phyloP scores from a whole-genome alignment of 495 filamentous ascomycete species.

The Cetradonia linearis region DNA sequence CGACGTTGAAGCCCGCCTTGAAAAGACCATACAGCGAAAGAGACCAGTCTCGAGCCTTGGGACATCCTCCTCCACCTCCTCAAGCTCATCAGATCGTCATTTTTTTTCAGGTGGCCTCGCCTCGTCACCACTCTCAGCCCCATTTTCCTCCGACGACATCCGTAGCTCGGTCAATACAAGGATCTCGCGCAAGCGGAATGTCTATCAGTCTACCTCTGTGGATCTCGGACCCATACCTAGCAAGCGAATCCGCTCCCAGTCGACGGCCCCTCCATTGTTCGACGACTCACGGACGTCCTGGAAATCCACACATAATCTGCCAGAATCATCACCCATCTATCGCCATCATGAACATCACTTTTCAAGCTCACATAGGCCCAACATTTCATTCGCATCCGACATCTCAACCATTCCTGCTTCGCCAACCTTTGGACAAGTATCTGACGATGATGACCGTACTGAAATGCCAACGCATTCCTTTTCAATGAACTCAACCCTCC shows the following conservation, averaged over 20 bases:
- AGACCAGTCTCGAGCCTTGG: slow-evolving; percentile 51
- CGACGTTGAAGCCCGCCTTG: slow-evolving; percentile 61
- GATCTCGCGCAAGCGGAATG: slow-evolving; percentile 45
- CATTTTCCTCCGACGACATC: slow-evolving; percentile 60
- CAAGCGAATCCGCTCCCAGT: slow-evolving; percentile 64
- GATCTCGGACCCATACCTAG: slow-evolving; percentile 38
- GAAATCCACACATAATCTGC: slow-evolving; percentile 62
- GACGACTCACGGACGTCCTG: slow-evolving; percentile 51
- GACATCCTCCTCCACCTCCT: slow-evolving; percentile 69
- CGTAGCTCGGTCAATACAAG: slow-evolving; percentile 42
- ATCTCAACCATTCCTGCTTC: slow-evolving; percentile 56
- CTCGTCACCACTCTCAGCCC: slow-evolving; percentile 55
- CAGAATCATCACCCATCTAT: slow-evolving; percentile 74
- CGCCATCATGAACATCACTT: slow-evolving; percentile 54
- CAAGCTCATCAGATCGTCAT: slow-evolving; percentile 49
- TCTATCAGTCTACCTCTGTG: slow-evolving; percentile 35
- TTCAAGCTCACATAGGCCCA: slow-evolving; percentile 48
- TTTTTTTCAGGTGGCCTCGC: slow-evolving; percentile 46
- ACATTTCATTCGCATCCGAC: slow-evolving; percentile 62
- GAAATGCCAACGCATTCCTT: slow-evolving; percentile 71
- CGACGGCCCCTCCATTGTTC: slow-evolving; percentile 46
- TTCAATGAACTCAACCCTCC: slow-evolving; percentile 45
- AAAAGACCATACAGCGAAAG: slow-evolving; percentile 60
- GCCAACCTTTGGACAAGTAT: slow-evolving; percentile 50
- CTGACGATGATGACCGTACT: slow-evolving; percentile 66